phyloP scores from a whole-genome alignment of 768 basidiomycete genomes.

The Termitomyces sp. region DNA sequence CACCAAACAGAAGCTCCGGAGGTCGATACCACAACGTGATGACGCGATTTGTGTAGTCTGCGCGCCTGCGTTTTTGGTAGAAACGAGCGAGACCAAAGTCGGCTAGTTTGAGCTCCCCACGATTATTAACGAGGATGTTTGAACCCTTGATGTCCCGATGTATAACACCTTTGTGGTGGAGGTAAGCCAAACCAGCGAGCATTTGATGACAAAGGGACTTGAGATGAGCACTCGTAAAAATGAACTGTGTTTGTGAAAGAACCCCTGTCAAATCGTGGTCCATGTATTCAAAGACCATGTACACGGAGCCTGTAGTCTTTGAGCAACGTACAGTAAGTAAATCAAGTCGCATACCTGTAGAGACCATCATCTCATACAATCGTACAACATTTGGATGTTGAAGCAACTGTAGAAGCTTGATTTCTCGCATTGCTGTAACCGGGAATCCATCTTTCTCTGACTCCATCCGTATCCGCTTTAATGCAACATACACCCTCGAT shows the following conservation, averaged over 20 bases:
- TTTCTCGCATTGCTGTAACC: constrained; percentile 98
- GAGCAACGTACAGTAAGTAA: constrained; percentile 1
- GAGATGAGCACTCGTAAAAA: constrained; percentile 79
- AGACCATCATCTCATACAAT: constrained; percentile 98
- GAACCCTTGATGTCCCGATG: constrained; percentile 99
- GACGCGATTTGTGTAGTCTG: constrained; percentile 98
- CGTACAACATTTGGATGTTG: constrained; percentile 86
- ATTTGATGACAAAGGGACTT: constrained; percentile 97
- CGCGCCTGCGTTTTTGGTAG: constrained; percentile 84
- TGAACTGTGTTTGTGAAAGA: constrained; percentile 84
- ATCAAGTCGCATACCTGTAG: constrained; percentile 59
- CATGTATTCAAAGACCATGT: constrained; percentile 99
- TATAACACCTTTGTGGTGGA: constrained; percentile 93
- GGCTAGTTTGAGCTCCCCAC: constrained; percentile 90
- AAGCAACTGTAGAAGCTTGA: constrained; percentile 91
- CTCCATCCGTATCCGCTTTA: constrained; percentile 98
- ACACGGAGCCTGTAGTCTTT: constrained; percentile 68
- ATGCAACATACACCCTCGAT: constrained; percentile 73
- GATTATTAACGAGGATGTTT: constrained; percentile 90
- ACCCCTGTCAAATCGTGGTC: constrained; percentile 97
- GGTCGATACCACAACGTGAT: constrained; percentile 99
- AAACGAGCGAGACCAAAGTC: constrained; percentile 98
- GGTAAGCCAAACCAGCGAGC: constrained; percentile 89
- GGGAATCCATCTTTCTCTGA: constrained; percentile 97
- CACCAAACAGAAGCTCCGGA: constrained; percentile 91